A percentile compares a stretch with the other conserved stretches of the same genome.
Evolutionary conservation across 2,329 filamentous ascomycete genomes (phyloP).

Genomic region (Drechslera avenae): DNA sequence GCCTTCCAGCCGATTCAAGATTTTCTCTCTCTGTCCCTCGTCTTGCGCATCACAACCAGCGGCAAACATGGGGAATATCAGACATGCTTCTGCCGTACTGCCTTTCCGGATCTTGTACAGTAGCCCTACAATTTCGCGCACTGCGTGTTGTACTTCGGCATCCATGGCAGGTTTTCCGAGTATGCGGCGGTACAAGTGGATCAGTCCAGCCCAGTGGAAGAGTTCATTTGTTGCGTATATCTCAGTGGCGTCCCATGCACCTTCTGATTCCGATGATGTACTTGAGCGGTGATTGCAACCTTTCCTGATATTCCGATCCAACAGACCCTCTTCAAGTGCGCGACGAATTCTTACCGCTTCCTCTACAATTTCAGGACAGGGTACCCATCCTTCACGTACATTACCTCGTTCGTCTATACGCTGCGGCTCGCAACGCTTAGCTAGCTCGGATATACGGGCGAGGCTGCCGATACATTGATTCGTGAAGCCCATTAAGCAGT

Average conservation of each 20-base stretch:
- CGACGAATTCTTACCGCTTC: constrained; percentile 65
- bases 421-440: constrained; percentile 69
- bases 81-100: constrained; percentile 73
- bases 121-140: constrained; percentile 66
- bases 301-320: constrained; percentile 43
- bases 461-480: constrained; percentile 72
- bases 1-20: constrained; percentile 68
- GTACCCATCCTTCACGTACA: constrained; percentile 62
- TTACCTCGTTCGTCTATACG: constrained; percentile 63
- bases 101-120: constrained; percentile 67
- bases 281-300: constrained; percentile 52
- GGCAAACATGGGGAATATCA: constrained; percentile 82
- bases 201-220: constrained; percentile 78
- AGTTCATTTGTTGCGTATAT: constrained; percentile 75
- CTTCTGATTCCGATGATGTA: constrained; percentile 41
- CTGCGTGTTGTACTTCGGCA: constrained; percentile 65
- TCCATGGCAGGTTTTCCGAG: constrained; percentile 65
- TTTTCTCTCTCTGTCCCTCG: constrained; percentile 60
- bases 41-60: constrained; percentile 75
- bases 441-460: constrained; percentile 72
- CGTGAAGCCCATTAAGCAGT: constrained; percentile 81
- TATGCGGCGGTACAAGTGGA: constrained; percentile 76
- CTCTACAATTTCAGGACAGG: constrained; percentile 58
- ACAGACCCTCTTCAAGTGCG: constrained; percentile 64
- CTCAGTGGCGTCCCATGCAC: constrained; percentile 64